Evolutionary conservation across 306 rosid species (phyloP), one percentile per base, ranked within the genome.

Genomic region (Inga laurina): DNA sequence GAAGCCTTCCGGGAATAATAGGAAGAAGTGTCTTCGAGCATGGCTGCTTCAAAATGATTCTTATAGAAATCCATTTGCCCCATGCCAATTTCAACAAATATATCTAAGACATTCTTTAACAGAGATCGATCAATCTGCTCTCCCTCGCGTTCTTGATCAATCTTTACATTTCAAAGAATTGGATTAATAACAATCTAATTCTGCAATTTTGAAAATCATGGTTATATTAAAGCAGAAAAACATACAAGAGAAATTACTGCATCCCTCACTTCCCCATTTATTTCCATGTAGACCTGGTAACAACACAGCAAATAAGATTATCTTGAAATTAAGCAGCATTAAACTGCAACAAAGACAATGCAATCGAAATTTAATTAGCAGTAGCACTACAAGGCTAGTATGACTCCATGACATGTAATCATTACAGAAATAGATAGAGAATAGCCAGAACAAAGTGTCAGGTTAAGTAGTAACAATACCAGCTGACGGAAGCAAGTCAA

Each of bases 31-130:
- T 90, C 97, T 45, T 87, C 76, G 15, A 95, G 95, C 95, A 93
- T 86, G 66, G 86, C 83, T 76, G 85, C 88, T 82, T 95, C 98
- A 81, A 95, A 95, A 82, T 93, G 97, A 77, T 81, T 46, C 52
- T 90, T 94, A 82, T 95, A 95, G 74, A 84, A 83, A 70, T 91
- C 95, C 97, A 95, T 95, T 65, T 90, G 88, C 54, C 98, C 98
- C 98, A 95, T 91, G 46, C 98, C 98, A 85, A 95, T 93, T 70
- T 91, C 98, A 43, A 95, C 97, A 88, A 93, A 95, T 86, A 95
- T 93, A 81, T 92, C 98, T 74, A 93, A 68, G 39, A 95, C 97
- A 85, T 93, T 92, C 86, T 93, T 95, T 77, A 93, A 76, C 24
- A 95, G 74, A 22, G 97, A 95, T 82, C 95, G 87, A 76, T 95